Base-by-base conservation (phyloP, 1,284 basidiomycete genomes). In the Hymenochaete sp. region DNA sequence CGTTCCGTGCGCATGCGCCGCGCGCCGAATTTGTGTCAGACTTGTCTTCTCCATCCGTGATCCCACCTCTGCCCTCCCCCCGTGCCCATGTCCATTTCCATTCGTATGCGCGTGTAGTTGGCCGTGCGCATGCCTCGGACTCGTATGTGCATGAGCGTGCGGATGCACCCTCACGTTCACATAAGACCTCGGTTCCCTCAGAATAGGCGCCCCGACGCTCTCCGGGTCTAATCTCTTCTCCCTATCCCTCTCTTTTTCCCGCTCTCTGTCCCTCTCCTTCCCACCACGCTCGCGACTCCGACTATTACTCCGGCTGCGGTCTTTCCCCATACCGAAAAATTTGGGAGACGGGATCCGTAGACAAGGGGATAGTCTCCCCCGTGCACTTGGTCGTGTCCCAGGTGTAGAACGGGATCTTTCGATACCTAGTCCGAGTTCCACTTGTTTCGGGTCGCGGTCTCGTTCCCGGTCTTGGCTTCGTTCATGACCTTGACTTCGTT, bases 1-100 rank as follows among this genome's bases (percentile, higher is more conserved):
- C 55, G 75, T 81, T 4, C 79, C 79, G 32, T 44, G 47, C 8
- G 44, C 44, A 7, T 42, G 48, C 13, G 44, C 48, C 13, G 33
- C 29, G 11, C 42, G 44, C 2, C 45, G 29, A 18, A 47, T 11
- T 14, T 42, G 40, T 9, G 39, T 32, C 26, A 37, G 8, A 10
- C 29, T 42, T 16, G 33, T 10, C 33, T 38, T 43, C 7, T 39
- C 21, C 2, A 37, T 25, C 16, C 44, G 37, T 25, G 37, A n/a
- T 7, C 40, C 46, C 9, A 16, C 4, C 2, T 3, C 9, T n/a
- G 10, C 14, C 4, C 13, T 18, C 28, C 42, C 36, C 7, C 31
- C 32, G 21, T 35, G 32, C 5, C 6, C 6, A 35, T 35, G 14
- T 35, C 8, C 32, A 16, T n/a, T 35, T 6, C 32, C 32, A n/a